Conservation (phyloP, 352 stramenopile species). For the Elongisporangium undulatum region DNA sequence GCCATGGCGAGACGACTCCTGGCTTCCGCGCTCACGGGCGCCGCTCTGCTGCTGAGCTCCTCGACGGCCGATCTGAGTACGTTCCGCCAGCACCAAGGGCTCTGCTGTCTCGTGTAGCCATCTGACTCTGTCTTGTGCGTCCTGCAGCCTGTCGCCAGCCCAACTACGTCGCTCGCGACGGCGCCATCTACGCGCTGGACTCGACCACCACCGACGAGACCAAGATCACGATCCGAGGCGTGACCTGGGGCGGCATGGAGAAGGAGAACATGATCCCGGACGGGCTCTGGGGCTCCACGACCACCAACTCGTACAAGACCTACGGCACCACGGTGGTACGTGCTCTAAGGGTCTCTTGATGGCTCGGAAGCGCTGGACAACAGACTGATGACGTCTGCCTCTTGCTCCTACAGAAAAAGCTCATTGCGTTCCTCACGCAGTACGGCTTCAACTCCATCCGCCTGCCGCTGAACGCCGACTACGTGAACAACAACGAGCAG, state of each 20-base stretch:
- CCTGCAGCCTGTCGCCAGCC: constrained; percentile 31
- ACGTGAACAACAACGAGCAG: constrained; percentile 28
- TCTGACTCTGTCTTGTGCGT: neutral
- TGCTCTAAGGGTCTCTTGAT: too few relatives aligned
- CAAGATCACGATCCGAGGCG: constrained; percentile 58
- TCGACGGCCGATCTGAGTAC: neutral
- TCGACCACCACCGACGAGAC: constrained; percentile 28
- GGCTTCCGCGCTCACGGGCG: neutral
- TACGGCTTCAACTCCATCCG: constrained; percentile 67
- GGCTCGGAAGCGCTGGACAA: neutral
- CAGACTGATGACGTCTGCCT: neutral
- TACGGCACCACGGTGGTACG: constrained; percentile 43
- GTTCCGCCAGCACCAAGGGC: neutral
- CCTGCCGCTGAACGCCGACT: constrained; percentile 49
- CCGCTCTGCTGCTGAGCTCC: neutral
- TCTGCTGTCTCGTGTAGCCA: neutral
- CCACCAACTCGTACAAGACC: constrained; percentile 26
- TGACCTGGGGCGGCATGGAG: constrained; percentile 66
- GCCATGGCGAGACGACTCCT: neutral
- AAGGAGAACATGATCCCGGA: constrained; percentile 65
- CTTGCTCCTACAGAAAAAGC: constrained; percentile 18
- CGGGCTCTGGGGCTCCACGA: constrained; percentile 36
- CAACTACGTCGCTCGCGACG: constrained; percentile 52
- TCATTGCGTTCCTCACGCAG: constrained; percentile 46
- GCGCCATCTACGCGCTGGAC: constrained; percentile 55